Conservation (phyloP, 208 protist species). For the Trypanosoma melophagium region DNA sequence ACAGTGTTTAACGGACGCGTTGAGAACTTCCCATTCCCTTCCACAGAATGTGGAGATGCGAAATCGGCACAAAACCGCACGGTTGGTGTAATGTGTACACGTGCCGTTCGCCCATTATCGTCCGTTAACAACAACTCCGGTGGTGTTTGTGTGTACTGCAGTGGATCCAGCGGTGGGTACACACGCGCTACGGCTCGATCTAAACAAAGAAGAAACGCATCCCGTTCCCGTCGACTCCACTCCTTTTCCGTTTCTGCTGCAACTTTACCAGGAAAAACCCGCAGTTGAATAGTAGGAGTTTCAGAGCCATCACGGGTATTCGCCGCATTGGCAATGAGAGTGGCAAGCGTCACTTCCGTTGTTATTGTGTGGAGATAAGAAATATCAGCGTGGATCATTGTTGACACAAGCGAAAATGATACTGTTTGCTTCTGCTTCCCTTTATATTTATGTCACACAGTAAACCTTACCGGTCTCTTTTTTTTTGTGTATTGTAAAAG, state of each 20-base stretch:
- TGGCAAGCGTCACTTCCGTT: conserved; percentile 19
- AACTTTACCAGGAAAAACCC: not conserved
- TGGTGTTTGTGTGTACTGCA: conserved; percentile 39
- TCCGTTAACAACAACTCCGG: conserved; percentile 12
- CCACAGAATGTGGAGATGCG: conserved; percentile 12
- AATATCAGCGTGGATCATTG: conserved; percentile 19
- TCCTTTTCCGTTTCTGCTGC: not conserved
- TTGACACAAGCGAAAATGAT: not conserved
- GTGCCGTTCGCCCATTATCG: not conserved
- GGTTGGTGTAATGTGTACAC: conserved; percentile 7
- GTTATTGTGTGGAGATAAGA: conserved; percentile 3
- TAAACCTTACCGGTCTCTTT: no score
- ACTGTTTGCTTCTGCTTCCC: not conserved
- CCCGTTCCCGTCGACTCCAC: conserved; percentile 30
- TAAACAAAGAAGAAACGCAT: conserved; percentile 63
- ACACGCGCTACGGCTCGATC: conserved; percentile 73
- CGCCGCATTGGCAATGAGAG: conserved; percentile 21
- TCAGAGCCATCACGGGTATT: conserved; percentile 2
- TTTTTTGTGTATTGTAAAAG: no score
- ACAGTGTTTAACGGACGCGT: not conserved
- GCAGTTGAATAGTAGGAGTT: conserved; percentile 3
- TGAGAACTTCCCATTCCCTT: conserved; percentile 1
- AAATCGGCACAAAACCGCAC: not conserved
- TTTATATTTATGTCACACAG: not conserved
- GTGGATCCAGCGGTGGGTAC: conserved; percentile 65